Evolutionary conservation across 176 grass and related monocot species (phyloP).

Genomic region (Carex pumila): DNA sequence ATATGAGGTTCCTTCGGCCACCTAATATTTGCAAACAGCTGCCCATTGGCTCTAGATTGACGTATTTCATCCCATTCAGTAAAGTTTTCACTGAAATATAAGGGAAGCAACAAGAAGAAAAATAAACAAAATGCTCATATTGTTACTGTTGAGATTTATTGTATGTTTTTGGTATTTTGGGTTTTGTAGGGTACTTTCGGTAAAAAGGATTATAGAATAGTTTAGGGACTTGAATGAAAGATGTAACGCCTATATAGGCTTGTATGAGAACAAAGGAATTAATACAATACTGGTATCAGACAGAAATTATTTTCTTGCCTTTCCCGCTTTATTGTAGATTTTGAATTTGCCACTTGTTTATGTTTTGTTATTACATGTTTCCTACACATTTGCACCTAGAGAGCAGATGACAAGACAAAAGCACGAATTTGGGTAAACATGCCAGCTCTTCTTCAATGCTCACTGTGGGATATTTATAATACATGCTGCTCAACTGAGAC

Average conservation of each 20-base stretch:
- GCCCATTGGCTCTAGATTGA: conserved; percentile 51
- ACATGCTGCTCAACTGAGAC: background rate
- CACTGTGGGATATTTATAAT: background rate
- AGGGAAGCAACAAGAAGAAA: conserved; percentile 18
- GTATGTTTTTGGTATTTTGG: too few relatives aligned
- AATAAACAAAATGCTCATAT: conserved; percentile 6
- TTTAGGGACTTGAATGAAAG: too few relatives aligned
- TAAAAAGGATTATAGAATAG: too few relatives aligned
- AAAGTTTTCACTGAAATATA: conserved; percentile 48
- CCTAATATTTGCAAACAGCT: conserved; percentile 65
- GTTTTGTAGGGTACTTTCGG: too few relatives aligned
- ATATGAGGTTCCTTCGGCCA: conserved; percentile 74
- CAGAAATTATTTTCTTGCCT: background rate
- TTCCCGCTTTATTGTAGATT: background rate
- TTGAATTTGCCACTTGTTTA: background rate
- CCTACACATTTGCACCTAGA: background rate
- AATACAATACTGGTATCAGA: background rate
- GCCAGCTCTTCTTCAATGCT: background rate
- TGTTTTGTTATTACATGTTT: background rate
- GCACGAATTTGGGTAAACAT: background rate
- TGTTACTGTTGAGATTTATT: background rate
- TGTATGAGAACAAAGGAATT: too few relatives aligned
- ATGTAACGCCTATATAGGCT: too few relatives aligned
- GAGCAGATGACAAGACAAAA: background rate
- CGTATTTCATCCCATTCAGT: conserved; percentile 61